phyloP scores from a whole-genome alignment of 352 stramenopile genomes.

The Phytopythium chamaehyphon region DNA sequence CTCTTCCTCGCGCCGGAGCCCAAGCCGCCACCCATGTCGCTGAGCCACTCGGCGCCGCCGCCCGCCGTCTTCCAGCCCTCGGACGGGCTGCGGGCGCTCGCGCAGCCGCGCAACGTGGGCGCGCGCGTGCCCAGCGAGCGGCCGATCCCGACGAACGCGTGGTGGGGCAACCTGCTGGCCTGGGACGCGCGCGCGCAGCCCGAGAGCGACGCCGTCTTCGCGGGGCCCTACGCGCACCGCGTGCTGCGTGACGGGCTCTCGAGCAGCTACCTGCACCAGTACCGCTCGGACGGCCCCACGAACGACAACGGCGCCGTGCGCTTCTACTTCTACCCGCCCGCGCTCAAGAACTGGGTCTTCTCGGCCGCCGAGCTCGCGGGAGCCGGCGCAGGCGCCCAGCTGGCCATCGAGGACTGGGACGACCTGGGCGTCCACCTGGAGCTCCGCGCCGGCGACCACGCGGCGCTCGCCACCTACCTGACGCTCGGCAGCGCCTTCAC shows the following conservation, averaged over 20 bases:
- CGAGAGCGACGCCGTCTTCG: constrained; percentile 73
- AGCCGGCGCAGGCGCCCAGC: neutral
- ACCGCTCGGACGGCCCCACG: constrained; percentile 51
- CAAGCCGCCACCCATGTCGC: constrained; percentile 5
- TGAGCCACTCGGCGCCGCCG: constrained; percentile 19
- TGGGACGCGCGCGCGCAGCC: constrained; percentile 30
- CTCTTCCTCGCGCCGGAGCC: neutral
- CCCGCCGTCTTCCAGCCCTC: constrained; percentile 39
- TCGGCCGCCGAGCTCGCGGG: constrained; percentile 52
- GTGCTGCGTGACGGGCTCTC: constrained; percentile 45
- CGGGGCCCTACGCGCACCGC: constrained; percentile 67
- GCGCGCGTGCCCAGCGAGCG: constrained; percentile 11
- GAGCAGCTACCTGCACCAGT: constrained; percentile 70
- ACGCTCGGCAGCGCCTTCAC: constrained; percentile 75
- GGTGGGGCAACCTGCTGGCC: constrained; percentile 82
- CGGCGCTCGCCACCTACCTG: constrained; percentile 50
- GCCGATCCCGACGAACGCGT: constrained; percentile 75
- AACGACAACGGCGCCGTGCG: constrained; percentile 82
- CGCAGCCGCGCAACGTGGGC: constrained; percentile 41
- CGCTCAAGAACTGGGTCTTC: constrained; percentile 74
- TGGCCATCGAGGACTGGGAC: constrained; percentile 70
- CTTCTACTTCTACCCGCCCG: constrained; percentile 81
- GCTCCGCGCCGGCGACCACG: constrained; percentile 9
- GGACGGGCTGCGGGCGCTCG: constrained; percentile 44
- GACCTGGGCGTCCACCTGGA: constrained; percentile 64